A percentile compares a stretch with the other conserved stretches of the same genome.
Evolutionary conservation across 2,329 filamentous ascomycete species (phyloP).

Genomic region (Claviceps quebecensis): DNA sequence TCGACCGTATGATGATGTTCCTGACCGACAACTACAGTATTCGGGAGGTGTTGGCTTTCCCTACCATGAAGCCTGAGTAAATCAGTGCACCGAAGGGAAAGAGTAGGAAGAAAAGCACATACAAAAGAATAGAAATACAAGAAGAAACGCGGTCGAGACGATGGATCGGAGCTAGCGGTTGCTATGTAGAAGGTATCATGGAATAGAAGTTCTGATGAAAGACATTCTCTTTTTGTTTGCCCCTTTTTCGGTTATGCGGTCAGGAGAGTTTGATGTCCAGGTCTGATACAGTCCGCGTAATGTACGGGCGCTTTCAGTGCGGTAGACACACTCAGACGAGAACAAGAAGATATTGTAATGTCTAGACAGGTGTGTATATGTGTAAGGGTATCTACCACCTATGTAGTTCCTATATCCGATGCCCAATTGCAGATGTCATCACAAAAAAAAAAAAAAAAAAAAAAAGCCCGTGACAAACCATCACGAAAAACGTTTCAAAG

Average conservation of each 20-base stretch:
- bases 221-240: too few species aligned
- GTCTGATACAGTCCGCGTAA: too few species aligned
- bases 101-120: slow-evolving; percentile 7
- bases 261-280: too few species aligned
- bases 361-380: not conserved
- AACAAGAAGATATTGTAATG: not conserved
- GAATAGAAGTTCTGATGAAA: too few species aligned
- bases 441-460: too few species aligned
- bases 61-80: slow-evolving; percentile 69
- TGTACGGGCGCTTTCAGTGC: too few species aligned
- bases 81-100: slow-evolving; percentile 8
- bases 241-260: too few species aligned
- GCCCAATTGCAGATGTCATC: not conserved
- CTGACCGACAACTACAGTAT: slow-evolving; percentile 87
- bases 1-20: slow-evolving; percentile 91
- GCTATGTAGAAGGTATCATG: too few species aligned
- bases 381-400: slow-evolving; percentile 9
- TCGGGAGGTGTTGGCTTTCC: slow-evolving; percentile 91
- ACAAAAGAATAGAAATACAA: not conserved
- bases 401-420: not conserved
- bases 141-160: not conserved
- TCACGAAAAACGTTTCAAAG: not conserved
- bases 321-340: not conserved
- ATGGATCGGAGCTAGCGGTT: too few species aligned
- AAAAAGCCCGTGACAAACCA: too few species aligned